phyloP scores from a whole-genome alignment of 2,329 filamentous ascomycete species.

The Basipetospora chlamydospora region DNA sequence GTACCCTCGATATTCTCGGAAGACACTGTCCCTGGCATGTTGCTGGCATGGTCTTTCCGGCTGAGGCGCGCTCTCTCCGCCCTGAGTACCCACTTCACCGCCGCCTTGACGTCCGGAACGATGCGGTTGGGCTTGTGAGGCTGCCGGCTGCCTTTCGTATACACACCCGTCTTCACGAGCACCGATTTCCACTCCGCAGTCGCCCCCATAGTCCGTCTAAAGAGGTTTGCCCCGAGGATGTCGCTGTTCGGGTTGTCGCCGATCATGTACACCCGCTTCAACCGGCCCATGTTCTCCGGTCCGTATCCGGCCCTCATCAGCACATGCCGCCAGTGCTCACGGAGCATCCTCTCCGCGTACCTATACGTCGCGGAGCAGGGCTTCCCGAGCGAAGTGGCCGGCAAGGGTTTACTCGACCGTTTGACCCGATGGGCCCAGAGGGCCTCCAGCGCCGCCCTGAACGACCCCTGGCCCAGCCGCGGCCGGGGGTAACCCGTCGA shows the following conservation, averaged over 20 bases:
- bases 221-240: slow-evolving; percentile 74
- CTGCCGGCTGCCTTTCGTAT: too few relatives aligned
- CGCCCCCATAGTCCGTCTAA: slow-evolving; percentile 48
- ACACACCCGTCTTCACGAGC: slow-evolving; percentile 71
- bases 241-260: slow-evolving; percentile 85
- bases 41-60: too few relatives aligned
- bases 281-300: slow-evolving; percentile 18
- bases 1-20: too few relatives aligned
- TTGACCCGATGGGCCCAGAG: too few relatives aligned
- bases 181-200: slow-evolving; percentile 67
- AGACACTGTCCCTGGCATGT: too few relatives aligned
- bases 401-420: too few relatives aligned
- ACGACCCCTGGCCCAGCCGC: slow-evolving; percentile 82
- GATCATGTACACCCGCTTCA: slow-evolving; percentile 81
- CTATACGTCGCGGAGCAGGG: slow-evolving; percentile 56
- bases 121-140: slow-evolving; percentile 50
- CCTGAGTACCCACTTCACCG: slow-evolving; percentile 62
- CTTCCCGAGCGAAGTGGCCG: slow-evolving; percentile 48
- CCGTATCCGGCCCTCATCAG: slow-evolving; percentile 16
- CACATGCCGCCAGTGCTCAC: slow-evolving; percentile 38
- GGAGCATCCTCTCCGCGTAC: slow-evolving; percentile 66
- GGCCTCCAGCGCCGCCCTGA: slow-evolving; percentile 67
- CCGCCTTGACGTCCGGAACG: slow-evolving; percentile 60
- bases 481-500: slow-evolving; percentile 72
- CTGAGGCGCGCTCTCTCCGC: too few relatives aligned